Conservation (phyloP, 768 basidiomycete species). For the Gyrodon lividus region DNA sequence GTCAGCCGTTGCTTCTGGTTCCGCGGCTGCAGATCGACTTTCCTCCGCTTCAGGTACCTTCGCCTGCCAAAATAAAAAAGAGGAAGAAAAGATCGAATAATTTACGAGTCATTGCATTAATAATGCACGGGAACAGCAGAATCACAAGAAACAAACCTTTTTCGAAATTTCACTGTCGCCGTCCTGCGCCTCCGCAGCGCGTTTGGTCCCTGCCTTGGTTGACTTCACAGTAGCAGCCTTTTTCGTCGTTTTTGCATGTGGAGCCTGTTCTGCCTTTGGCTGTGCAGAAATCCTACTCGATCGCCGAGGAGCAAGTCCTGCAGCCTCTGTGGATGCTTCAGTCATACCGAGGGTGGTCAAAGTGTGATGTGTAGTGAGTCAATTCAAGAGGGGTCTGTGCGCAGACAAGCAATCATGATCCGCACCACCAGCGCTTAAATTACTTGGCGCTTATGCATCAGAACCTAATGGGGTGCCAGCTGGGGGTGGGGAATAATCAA, state of each 20-base stretch:
- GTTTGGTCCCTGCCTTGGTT: conserved; percentile 41
- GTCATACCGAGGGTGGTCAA: conserved; percentile 8
- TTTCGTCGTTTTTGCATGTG: conserved; percentile 10
- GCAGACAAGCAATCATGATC: conserved; percentile 15
- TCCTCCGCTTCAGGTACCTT: conserved; percentile 19
- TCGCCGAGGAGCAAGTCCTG: conserved; percentile 41
- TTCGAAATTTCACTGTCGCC: conserved; percentile 16
- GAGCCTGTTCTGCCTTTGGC: conserved; percentile 36
- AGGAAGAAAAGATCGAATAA: conserved; percentile 1
- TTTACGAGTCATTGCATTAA: not conserved
- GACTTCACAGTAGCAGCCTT: conserved; percentile 24
- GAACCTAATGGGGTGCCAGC: not conserved
- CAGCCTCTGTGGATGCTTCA: conserved; percentile 12
- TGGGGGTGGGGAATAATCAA: no score
- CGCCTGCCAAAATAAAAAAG: conserved; percentile 8
- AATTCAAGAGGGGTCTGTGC: conserved; percentile 28
- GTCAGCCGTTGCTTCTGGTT: not conserved
- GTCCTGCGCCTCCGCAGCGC: conserved; percentile 23
- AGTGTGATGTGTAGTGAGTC: no score
- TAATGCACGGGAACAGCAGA: no score
- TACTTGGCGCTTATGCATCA: not conserved
- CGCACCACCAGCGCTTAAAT: no score
- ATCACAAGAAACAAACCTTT: conserved; percentile 28
- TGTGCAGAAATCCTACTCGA: conserved; percentile 56
- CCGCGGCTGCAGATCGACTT: not conserved